Conservation (phyloP, 345 rosid genomes). For the Pistacia vera region DNA sequence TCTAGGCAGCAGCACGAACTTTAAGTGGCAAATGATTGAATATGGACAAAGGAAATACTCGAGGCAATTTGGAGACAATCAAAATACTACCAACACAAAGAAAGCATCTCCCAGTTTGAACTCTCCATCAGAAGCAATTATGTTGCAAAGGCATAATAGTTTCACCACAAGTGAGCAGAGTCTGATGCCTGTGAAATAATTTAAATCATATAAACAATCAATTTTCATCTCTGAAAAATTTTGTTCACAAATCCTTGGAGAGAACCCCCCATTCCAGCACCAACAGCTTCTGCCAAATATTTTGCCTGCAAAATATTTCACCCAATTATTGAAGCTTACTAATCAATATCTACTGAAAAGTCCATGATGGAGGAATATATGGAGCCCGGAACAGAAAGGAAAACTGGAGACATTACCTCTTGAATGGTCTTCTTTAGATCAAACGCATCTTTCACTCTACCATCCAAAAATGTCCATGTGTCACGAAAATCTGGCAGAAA, state of each 20-base stretch:
- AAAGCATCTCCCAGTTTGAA: background rate
- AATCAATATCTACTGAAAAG: background rate
- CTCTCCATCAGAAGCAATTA: background rate
- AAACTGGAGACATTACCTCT: constrained; percentile 57
- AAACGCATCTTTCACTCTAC: constrained; percentile 86
- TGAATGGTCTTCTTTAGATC: constrained; percentile 82
- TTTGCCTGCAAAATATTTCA: constrained; percentile 58
- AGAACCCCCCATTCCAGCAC: constrained; percentile 87
- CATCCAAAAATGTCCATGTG: constrained; percentile 82
- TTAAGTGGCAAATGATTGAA: background rate
- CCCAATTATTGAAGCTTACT: constrained; percentile 5
- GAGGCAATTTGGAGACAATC: background rate
- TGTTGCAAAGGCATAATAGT: background rate
- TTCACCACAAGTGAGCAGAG: background rate
- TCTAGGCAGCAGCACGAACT: background rate
- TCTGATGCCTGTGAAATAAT: background rate
- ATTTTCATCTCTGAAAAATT: constrained; percentile 45
- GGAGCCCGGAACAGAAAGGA: constrained; percentile 8
- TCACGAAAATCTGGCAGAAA: constrained; percentile 60
- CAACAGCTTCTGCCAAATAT: constrained; percentile 84
- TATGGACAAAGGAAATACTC: background rate
- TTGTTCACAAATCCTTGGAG: constrained; percentile 71
- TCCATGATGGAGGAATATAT: constrained; percentile 1
- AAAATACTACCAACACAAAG: background rate
- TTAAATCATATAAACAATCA: background rate